Evolutionary conservation across 1,284 basidiomycete species (phyloP), one percentile per base, ranked within the genome.

Genomic region (Macrocybe sp.): DNA sequence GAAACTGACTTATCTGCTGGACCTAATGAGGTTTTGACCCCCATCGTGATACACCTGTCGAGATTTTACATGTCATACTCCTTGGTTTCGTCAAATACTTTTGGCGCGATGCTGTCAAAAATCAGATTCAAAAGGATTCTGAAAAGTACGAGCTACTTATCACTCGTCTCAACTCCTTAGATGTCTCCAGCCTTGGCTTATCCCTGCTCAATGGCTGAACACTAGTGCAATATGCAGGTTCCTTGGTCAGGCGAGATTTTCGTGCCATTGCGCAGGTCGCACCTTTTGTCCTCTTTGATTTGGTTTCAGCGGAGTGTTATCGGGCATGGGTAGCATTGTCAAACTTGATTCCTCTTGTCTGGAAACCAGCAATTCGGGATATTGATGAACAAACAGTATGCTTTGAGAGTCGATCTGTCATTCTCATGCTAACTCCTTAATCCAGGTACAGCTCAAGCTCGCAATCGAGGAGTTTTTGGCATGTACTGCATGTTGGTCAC

Each of bases 221-320:
- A 49, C 64, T 73, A 11, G 56, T 66, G 37, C 64, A 72, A 44
- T 70, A 73, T 50, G 54, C 54, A 6, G 69, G 68, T 33, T 60
- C 58, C 7, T 55, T 76, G 0, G 65, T 74, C 41, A 69, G 72
- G 7, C 63, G 63, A 32, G 70, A 74, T 29, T 68, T 74, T 49
- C 72, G 73, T 51, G 58, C 55, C 0, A 46, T 76, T 5, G 55
- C 57, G 16, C 72, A 72, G 45, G 48, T 62, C 0, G 59, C 56
- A 11, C 37, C 55, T 0, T 73, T 73, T 50, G 61, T 64, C 49
- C 32, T 69, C 1, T 55, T 68, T 40, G 59, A 63, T 52, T 48
- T 69, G 3, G 57, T 22, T 22, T 22, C 22, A 22, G 22, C 22
- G 64, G 2, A 37, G 50, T 37, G 33, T 29, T 1, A 43, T 28